These are phyloP conservation scores for Amanita pseudoporphyria DNA, from an alignment of 768 basidiomycete species.

Conservation along the genomic window DNA sequence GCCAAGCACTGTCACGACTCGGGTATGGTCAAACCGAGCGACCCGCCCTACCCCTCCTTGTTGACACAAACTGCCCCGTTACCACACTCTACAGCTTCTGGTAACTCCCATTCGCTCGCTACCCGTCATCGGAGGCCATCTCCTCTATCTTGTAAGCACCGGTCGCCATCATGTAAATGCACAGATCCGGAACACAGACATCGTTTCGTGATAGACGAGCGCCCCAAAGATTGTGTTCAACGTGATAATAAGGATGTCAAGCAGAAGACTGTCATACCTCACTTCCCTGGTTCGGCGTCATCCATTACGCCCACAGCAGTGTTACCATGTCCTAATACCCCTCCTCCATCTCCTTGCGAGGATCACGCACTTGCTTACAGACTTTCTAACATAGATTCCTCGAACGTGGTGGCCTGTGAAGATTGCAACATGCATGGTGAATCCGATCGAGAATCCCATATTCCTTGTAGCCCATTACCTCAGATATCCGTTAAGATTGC, in stretches of 20 bases:
- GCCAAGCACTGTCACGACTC: conserved; percentile 10
- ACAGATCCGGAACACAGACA: conserved; percentile 16
- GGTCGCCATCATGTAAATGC: conserved; percentile 21
- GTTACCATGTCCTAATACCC: conserved; percentile 20
- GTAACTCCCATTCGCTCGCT: conserved; percentile 19
- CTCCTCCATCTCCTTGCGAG: conserved; percentile 15
- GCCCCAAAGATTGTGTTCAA: conserved; percentile 13
- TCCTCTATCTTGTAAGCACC: conserved; percentile 27
- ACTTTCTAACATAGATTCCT: not conserved
- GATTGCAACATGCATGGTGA: not conserved
- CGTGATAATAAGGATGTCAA: not conserved
- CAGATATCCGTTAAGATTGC: conserved; percentile 86
- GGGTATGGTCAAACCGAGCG: conserved; percentile 9
- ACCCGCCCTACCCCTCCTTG: conserved; percentile 32
- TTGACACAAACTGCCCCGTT: conserved; percentile 57
- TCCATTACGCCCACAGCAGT: conserved; percentile 20
- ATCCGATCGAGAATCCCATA: not conserved
- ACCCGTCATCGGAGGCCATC: conserved; percentile 32
- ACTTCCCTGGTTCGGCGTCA: conserved; percentile 12
- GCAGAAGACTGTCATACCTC: conserved; percentile 9
- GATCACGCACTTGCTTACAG: not conserved
- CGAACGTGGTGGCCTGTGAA: not conserved
- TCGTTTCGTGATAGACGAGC: conserved; percentile 7
- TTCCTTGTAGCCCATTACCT: conserved; percentile 12
- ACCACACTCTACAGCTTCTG: conserved; percentile 18